These are phyloP conservation scores for Cyclotella kingstonii DNA, from an alignment of 108 stramenopile genomes.

Conservation along the genomic window DNA sequence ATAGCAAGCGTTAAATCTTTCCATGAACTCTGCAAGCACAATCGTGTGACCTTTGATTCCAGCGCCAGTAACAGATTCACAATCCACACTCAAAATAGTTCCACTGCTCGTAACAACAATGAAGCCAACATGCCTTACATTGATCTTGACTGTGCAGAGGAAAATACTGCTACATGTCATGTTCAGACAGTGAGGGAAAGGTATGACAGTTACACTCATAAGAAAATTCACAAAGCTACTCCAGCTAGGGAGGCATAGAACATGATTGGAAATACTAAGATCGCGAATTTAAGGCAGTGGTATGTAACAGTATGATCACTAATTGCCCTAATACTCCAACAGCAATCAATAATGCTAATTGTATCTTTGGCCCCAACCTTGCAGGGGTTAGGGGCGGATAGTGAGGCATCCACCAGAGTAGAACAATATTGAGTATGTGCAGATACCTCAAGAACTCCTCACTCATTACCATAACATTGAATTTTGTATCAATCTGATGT, in stretches of 20 bases:
- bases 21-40: too few species aligned
- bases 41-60: too few species aligned
- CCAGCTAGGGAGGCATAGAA: neutral
- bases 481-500: conserved; percentile 34
- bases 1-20: too few species aligned
- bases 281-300: neutral
- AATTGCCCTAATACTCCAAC: too few species aligned
- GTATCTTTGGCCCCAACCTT: neutral
- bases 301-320: neutral
- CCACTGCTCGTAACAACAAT: too few species aligned
- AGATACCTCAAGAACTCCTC: neutral
- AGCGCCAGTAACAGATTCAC: too few species aligned
- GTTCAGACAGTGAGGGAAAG: too few species aligned
- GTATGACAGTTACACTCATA: neutral
- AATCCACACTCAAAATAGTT: too few species aligned
- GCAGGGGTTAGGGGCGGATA: neutral
- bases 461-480: conserved; percentile 14
- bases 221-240: neutral
- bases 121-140: too few species aligned
- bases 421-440: neutral
- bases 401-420: neutral
- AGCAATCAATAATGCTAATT: neutral
- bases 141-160: too few species aligned
- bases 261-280: neutral
- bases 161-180: too few species aligned